Evolutionary conservation across 345 rosid genomes (phyloP).

Genomic region (Rhizophora apiculata): DNA sequence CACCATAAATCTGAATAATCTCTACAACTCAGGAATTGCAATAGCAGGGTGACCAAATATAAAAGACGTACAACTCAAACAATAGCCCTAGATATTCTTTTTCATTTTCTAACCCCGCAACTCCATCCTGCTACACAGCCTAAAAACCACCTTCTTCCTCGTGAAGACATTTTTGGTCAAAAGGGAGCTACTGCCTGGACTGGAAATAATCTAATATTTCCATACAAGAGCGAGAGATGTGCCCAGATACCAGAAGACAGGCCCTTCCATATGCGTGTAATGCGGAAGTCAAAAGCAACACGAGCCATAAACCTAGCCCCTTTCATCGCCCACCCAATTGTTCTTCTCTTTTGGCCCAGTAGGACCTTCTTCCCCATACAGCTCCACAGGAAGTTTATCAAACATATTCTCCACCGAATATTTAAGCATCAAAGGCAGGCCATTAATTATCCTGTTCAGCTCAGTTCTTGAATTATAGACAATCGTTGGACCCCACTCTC

Average conservation of each 20-base stretch:
- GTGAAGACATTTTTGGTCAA: no score
- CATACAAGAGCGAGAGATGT: neutral
- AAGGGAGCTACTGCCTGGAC: no score
- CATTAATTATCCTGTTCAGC: slow-evolving; percentile 45
- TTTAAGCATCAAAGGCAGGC: slow-evolving; percentile 44
- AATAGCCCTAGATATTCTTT: no score
- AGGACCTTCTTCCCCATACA: slow-evolving; percentile 79
- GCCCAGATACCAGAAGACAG: neutral
- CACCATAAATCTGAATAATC: no score
- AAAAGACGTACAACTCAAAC: no score
- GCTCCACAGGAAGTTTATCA: slow-evolving; percentile 54
- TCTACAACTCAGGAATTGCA: no score
- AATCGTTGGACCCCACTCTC: slow-evolving; percentile 78
- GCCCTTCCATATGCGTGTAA: neutral
- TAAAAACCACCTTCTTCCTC: no score
- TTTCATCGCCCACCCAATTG: slow-evolving; percentile 84
- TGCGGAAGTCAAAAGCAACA: neutral
- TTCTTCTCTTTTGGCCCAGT: slow-evolving; percentile 96
- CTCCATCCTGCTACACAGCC: no score
- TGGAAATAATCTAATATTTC: neutral
- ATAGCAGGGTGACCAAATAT: no score
- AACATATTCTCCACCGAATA: slow-evolving; percentile 32
- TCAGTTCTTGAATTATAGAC: slow-evolving; percentile 57
- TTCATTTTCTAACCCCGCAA: no score
- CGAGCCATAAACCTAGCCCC: slow-evolving; percentile 40